Evolutionary conservation across 345 rosid species (phyloP).

Genomic region (Lepidium sativum): DNA sequence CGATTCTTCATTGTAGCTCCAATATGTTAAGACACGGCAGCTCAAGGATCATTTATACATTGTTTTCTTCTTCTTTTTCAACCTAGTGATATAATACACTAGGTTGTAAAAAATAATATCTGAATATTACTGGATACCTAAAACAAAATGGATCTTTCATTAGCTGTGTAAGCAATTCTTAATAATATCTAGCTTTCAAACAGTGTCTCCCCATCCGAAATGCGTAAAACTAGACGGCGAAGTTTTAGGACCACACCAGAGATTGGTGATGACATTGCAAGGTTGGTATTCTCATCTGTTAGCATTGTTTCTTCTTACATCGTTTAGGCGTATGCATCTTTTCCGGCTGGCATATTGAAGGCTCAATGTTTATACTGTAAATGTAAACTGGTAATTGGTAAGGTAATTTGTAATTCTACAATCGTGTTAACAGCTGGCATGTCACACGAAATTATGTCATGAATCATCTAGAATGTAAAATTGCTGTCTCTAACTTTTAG

Average conservation of each 20-base stretch:
- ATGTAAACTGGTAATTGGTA: not conserved
- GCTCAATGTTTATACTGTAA: not conserved
- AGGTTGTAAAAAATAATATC: not conserved
- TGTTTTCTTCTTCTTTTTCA: not conserved
- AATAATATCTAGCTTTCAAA: slow-evolving; percentile 40
- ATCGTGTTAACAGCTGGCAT: not conserved
- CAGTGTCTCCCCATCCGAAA: slow-evolving; percentile 71
- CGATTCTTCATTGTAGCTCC: not conserved
- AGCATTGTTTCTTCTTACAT: slow-evolving; percentile 7
- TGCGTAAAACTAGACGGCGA: slow-evolving; percentile 79
- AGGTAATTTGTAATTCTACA: not conserved
- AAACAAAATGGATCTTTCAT: slow-evolving; percentile 2
- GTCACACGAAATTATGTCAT: not conserved
- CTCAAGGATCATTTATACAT: not conserved
- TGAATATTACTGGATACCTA: not conserved
- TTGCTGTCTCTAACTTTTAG: not conserved
- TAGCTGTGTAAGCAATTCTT: slow-evolving; percentile 8
- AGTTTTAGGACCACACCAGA: slow-evolving; percentile 94
- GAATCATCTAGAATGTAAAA: slow-evolving; percentile 3
- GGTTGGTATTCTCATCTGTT: slow-evolving; percentile 39
- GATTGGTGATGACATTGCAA: slow-evolving; percentile 97
- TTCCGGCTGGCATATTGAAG: slow-evolving; percentile 10
- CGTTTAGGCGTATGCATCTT: slow-evolving; percentile 2
- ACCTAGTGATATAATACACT: not conserved
- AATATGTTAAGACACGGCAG: not conserved